These are phyloP conservation scores for Mollisiaceae sp. DNA, from an alignment of 2,329 filamentous ascomycete genomes.

Conservation along the genomic window DNA sequence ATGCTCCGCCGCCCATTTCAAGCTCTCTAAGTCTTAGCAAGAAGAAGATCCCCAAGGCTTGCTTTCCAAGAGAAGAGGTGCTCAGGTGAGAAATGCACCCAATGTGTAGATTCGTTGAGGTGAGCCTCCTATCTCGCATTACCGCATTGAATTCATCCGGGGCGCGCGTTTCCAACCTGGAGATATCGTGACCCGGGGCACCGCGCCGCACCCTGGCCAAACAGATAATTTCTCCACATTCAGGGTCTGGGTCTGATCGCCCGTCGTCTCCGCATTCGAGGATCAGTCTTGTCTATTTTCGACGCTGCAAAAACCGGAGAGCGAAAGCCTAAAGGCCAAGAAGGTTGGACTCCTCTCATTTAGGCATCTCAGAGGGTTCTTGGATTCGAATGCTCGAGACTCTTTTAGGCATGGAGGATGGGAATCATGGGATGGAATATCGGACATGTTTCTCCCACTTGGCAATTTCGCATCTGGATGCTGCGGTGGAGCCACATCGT, in stretches of 20 bases:
- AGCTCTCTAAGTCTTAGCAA: not conserved
- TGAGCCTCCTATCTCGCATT: conserved; percentile 14
- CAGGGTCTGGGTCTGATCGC: conserved; percentile 13
- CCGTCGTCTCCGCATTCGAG: conserved; percentile 12
- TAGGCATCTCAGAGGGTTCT: too few species aligned
- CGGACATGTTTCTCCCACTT: too few species aligned
- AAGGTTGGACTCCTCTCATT: too few species aligned
- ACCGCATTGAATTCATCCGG: conserved; percentile 13
- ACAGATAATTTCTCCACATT: not conserved
- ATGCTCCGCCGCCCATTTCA: not conserved
- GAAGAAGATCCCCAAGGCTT: not conserved
- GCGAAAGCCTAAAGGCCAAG: too few species aligned
- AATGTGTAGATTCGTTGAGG: conserved; percentile 1
- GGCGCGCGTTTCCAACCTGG: not conserved
- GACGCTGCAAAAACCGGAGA: too few species aligned
- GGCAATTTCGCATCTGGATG: too few species aligned
- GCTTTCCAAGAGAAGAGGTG: not conserved
- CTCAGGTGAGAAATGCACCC: not conserved
- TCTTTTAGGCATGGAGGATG: too few species aligned
- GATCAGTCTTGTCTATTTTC: not conserved
- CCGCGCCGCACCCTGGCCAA: not conserved
- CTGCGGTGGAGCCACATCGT: too few species aligned
- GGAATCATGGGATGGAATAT: too few species aligned
- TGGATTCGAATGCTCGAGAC: too few species aligned
- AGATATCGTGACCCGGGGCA: not conserved